Evolutionary conservation across 495 filamentous ascomycete genomes (phyloP), one percentile per base, ranked within the genome.

Genomic region (Penicillium canariense): DNA sequence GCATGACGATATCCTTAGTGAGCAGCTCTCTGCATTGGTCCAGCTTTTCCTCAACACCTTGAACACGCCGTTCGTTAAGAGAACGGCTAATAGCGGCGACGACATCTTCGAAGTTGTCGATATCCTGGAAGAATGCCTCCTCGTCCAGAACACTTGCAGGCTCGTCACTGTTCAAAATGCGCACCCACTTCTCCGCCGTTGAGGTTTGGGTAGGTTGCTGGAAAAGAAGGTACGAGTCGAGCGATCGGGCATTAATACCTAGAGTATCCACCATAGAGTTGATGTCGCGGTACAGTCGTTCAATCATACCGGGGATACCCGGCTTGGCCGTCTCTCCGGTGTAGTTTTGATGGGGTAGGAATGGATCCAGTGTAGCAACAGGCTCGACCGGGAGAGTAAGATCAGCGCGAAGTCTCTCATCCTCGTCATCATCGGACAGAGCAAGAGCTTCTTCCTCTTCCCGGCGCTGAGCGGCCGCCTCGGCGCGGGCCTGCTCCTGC

Each of bases 211-310:
- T 70, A 2, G 66, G 66, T 50, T 85, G 78, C 49, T 84, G 76
- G 47, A 72, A 72, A 28, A 81, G 67, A 27, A 89, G 77, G 65
- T 90, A 99, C 0, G 82, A 79, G 40, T 83, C 73, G 23, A 99
- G 69, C 10, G 85, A 82, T 4, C 89, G 84, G 23, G 87, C 84
- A 67, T 97, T 97, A 28, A 97, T 77, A 6, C 92, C 95, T 17
- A 97, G 69, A 2, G 88, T 91, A 63, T 97, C 91, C 25, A 97
- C 81, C 94, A 97, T 99, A 11, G 87, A 88, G 68, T 97, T 97
- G 61, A 96, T 90, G 58, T 97, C 95, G 12, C 90, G 81, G 70
- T 92, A 97, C 0, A 97, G 74, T 22, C 84, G 79, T 67, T 97
- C 95, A 52, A 95, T 87, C 69, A 90, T 85, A 31, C 86, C 84